These are phyloP conservation scores for Balakata baccata DNA, from an alignment of 345 rosid genomes.

Conservation along the genomic window DNA sequence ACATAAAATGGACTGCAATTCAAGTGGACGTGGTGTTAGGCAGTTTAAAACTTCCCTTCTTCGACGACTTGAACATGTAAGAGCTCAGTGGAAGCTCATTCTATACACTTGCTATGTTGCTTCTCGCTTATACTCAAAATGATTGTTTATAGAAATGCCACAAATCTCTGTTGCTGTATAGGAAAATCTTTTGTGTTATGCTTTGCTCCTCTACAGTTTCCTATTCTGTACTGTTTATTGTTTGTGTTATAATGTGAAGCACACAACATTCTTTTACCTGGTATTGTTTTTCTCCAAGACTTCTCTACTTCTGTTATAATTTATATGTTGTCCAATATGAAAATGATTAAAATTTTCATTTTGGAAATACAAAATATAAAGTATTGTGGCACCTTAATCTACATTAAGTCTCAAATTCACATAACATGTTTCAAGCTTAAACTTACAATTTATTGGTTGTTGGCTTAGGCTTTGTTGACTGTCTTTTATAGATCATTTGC, in stretches of 20 bases:
- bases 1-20: conserved; percentile 66
- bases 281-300: not conserved
- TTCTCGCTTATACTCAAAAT: not conserved
- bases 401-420: not conserved
- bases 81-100: conserved; percentile 9
- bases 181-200: not conserved
- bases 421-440: not conserved
- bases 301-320: not conserved
- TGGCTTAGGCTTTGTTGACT: not conserved
- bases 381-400: not conserved
- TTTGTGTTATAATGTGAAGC: not conserved
- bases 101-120: not conserved
- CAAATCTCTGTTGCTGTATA: not conserved
- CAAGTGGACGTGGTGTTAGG: conserved; percentile 76
- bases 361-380: not conserved
- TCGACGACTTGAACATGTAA: conserved; percentile 73
- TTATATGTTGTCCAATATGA: not conserved
- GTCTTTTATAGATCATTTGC: not conserved
- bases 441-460: not conserved
- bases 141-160: not conserved
- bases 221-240: not conserved
- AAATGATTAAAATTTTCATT: not conserved
- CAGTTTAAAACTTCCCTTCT: conserved; percentile 93
- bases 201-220: not conserved
- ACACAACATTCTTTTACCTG: not conserved